These are phyloP conservation scores for Sechiopsis laciniata DNA, from an alignment of 306 rosid genomes.

Conservation along the genomic window DNA sequence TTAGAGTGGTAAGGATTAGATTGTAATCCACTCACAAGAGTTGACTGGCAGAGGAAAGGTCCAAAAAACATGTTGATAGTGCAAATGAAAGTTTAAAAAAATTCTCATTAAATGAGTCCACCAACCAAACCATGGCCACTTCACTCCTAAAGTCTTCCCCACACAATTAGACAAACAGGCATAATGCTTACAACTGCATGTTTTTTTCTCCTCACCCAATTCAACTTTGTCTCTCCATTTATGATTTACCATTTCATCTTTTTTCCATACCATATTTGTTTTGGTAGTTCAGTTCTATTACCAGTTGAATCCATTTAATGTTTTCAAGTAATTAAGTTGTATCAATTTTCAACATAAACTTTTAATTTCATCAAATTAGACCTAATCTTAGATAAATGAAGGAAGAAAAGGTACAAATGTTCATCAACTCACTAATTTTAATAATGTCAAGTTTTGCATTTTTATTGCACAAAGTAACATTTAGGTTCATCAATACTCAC, in stretches of 20 bases:
- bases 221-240: conserved; percentile 21
- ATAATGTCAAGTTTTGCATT: no score
- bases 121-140: conserved; percentile 28
- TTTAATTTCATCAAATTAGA: no score
- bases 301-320: neutral
- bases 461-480: no score
- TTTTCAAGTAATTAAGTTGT: no score
- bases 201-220: conserved; percentile 11
- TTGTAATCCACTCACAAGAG: neutral
- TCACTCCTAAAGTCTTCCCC: neutral
- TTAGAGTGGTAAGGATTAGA: no score
- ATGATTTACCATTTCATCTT: neutral
- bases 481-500: no score
- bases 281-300: neutral
- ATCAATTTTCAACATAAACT: no score
- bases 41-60: conserved; percentile 13
- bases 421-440: no score
- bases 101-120: conserved; percentile 37
- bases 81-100: conserved; percentile 42
- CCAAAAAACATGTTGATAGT: conserved; percentile 23
- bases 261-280: neutral
- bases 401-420: no score
- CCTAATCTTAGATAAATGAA: no score
- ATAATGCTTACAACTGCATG: conserved; percentile 24
- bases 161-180: neutral